A percentile compares a stretch with the other conserved stretches of the same genome.
Conservation (phyloP, 1,284 basidiomycete species). For the Cryptococcus sp. region DNA sequence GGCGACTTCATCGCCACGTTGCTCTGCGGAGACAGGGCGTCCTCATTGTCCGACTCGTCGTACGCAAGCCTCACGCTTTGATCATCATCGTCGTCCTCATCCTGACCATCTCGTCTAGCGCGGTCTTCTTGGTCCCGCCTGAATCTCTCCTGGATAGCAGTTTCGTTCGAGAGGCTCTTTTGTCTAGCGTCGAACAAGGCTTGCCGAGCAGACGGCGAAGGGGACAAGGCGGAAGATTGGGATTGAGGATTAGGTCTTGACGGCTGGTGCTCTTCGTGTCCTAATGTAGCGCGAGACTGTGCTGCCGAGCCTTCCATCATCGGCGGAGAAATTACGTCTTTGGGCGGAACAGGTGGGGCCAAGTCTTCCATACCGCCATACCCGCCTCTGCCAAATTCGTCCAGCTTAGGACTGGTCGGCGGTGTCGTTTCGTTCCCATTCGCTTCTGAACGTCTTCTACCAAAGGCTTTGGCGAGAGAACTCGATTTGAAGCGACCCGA, state of each 20-base stretch:
- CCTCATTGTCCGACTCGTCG: conserved; percentile 13
- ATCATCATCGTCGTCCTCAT: conserved; percentile 12
- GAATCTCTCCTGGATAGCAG: conserved; percentile 36
- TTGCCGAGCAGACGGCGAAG: conserved; percentile 28
- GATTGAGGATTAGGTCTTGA: background rate
- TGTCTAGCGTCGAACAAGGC: conserved; percentile 29
- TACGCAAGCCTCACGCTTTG: conserved; percentile 21
- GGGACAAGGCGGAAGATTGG: conserved; percentile 9
- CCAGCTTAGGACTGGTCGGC: conserved; percentile 12
- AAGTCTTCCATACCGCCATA: conserved; percentile 1
- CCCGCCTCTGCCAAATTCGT: conserved; percentile 8
- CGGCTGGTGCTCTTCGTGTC: conserved; percentile 5
- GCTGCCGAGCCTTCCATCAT: background rate
- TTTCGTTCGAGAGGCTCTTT: conserved; percentile 29
- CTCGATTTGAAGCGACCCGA: conserved; percentile 22
- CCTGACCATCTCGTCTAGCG: background rate
- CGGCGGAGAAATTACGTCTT: conserved; percentile 10
- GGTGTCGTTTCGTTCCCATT: conserved; percentile 8
- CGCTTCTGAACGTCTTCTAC: conserved; percentile 11
- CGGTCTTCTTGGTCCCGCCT: conserved; percentile 23
- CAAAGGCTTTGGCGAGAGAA: conserved; percentile 24
- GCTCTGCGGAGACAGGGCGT: background rate
- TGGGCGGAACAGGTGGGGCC: conserved; percentile 28
- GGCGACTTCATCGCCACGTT: background rate
- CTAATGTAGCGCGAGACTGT: conserved; percentile 3